These are phyloP conservation scores for Xylaria hypoxylon DNA, from an alignment of 2,329 filamentous ascomycete genomes.

Conservation along the genomic window DNA sequence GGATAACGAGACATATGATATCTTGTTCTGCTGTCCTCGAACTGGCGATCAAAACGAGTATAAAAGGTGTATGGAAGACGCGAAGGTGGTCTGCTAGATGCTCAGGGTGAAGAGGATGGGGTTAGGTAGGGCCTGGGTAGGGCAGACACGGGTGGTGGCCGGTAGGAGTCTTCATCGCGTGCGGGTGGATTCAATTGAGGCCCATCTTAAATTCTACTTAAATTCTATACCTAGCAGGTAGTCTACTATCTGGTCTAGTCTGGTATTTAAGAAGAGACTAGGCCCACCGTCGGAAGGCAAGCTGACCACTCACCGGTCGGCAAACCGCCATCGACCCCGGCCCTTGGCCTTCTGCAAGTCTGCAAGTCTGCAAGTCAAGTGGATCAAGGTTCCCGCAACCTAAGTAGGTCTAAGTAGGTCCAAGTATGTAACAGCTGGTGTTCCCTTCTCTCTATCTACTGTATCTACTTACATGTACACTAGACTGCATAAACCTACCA, in stretches of 20 bases:
- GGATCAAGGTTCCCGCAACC: slow-evolving; percentile 41
- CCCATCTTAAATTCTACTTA: slow-evolving; percentile 45
- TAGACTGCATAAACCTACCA: slow-evolving; percentile 30
- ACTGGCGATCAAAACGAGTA: slow-evolving; percentile 71
- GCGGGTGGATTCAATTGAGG: slow-evolving; percentile 49
- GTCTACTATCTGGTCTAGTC: too few relatives aligned
- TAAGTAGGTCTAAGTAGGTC: too few relatives aligned
- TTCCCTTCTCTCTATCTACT: slow-evolving; percentile 17
- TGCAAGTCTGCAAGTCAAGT: slow-evolving; percentile 34
- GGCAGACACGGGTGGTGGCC: slow-evolving; percentile 39
- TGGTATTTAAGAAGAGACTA: slow-evolving; percentile 19
- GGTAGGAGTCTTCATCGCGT: slow-evolving; percentile 43
- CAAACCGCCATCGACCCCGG: slow-evolving; percentile 47
- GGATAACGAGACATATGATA: slow-evolving; percentile 47
- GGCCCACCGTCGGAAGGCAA: slow-evolving; percentile 43
- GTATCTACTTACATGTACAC: slow-evolving; percentile 4
- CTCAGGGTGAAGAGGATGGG: slow-evolving; percentile 40
- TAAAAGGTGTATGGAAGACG: slow-evolving; percentile 65
- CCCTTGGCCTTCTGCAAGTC: slow-evolving; percentile 44
- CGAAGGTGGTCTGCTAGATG: slow-evolving; percentile 37
- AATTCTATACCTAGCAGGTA: too few relatives aligned
- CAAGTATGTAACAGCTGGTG: slow-evolving; percentile 35
- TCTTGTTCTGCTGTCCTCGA: slow-evolving; percentile 55
- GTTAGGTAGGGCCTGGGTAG: slow-evolving; percentile 51
- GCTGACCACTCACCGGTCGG: slow-evolving; percentile 44